Evolutionary conservation across 495 filamentous ascomycete species (phyloP).

Genomic region (Penicillium argentinense): DNA sequence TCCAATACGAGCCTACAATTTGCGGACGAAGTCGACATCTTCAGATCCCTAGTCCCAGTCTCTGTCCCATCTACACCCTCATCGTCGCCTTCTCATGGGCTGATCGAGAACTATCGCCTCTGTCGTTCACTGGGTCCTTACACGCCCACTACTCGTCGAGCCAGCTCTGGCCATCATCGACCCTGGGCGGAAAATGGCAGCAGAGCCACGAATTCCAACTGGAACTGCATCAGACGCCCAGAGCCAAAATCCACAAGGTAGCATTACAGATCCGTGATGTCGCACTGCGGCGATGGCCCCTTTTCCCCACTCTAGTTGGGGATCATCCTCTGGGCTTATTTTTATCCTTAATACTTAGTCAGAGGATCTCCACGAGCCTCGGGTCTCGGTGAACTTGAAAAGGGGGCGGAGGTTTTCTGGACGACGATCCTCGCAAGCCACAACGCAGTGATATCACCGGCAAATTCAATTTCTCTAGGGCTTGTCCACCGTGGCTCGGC

Average conservation of each 20-base stretch:
- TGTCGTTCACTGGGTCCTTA: no score
- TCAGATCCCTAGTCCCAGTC: no score
- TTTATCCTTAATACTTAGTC: constrained; percentile 13
- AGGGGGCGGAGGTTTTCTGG: constrained; percentile 5
- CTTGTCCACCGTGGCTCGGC: no score
- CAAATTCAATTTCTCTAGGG: constrained; percentile 8
- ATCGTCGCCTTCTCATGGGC: no score
- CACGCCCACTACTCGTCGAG: no score
- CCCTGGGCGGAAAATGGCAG: no score
- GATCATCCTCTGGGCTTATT: constrained; percentile 22
- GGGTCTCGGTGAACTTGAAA: constrained; percentile 15
- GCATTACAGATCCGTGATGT: constrained; percentile 4
- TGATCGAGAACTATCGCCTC: no score
- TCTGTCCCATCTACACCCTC: no score
- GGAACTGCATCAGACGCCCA: neutral
- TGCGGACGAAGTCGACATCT: no score
- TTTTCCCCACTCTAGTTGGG: constrained; percentile 13
- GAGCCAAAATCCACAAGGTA: constrained; percentile 5
- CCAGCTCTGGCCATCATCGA: no score
- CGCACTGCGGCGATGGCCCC: constrained; percentile 7
- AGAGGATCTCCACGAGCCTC: constrained; percentile 15
- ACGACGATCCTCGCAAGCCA: constrained; percentile 23
- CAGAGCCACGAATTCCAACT: neutral
- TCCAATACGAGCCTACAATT: no score
- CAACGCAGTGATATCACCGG: constrained; percentile 6